These are phyloP conservation scores for Acanthamoeba triangularis DNA, from an alignment of 208 protist species.

Conservation along the genomic window DNA sequence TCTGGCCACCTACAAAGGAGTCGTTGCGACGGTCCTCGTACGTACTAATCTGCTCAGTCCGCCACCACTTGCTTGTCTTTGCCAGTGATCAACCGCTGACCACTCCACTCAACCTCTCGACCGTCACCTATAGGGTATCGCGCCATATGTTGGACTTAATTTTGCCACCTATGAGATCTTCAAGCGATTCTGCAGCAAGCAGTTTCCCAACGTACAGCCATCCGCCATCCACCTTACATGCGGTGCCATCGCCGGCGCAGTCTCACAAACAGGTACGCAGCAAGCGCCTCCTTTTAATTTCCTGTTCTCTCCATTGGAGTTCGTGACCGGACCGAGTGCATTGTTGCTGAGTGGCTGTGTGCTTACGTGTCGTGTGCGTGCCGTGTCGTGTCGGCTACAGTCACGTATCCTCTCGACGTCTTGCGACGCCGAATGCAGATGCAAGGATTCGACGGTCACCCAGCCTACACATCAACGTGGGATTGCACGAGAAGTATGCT, in stretches of 20 bases:
- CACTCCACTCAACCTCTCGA: too few relatives aligned
- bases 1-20: slow-evolving; percentile 66
- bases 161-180: slow-evolving; percentile 84
- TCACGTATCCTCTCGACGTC: slow-evolving; percentile 85
- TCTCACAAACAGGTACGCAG: slow-evolving; percentile 81
- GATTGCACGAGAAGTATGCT: slow-evolving; percentile 45
- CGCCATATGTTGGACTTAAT: slow-evolving; percentile 86
- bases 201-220: slow-evolving; percentile 37
- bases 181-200: slow-evolving; percentile 66
- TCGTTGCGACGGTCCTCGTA: slow-evolving; percentile 48
- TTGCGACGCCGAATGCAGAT: slow-evolving; percentile 86
- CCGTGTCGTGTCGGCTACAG: slow-evolving; percentile 37
- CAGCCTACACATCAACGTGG: slow-evolving; percentile 62
- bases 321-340: too few relatives aligned
- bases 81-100: too few relatives aligned
- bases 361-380: slow-evolving; percentile 1
- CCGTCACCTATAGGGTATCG: slow-evolving; percentile 76
- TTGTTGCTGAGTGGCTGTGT: not conserved
- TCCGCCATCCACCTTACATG: slow-evolving; percentile 33
- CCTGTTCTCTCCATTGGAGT: not conserved
- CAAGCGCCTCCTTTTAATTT: not conserved
- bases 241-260: slow-evolving; percentile 83
- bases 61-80: too few relatives aligned
- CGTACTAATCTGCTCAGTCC: not conserved
- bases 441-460: slow-evolving; percentile 70